Base-by-base conservation (phyloP, 2,329 filamentous ascomycete genomes). In the Xylariaceae sp. region DNA sequence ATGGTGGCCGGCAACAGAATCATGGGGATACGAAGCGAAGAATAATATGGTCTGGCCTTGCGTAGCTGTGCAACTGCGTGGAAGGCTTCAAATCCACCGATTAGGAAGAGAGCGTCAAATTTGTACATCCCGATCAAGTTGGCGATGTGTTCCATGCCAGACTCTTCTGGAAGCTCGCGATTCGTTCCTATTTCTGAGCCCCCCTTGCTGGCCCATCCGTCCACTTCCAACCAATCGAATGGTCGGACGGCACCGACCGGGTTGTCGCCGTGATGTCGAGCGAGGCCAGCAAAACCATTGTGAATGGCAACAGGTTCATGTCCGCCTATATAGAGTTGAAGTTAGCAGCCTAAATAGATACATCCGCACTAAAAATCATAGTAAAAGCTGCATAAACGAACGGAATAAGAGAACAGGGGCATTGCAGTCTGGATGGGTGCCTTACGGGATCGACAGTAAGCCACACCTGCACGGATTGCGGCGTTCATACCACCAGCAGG, bases 401-500 rank as follows among this genome's bases (percentile, higher is more conserved):
- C 4, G 23, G 4, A 26, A 4, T 26, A 26, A 26, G 9, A 26
- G 23, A 40, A 50, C 42, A 44, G n/a, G 40, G 32, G 41, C 16
- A 5, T 20, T 7, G 1, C n/a, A 40, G 20, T 19, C 10, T 26
- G 19, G 10, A 37, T 23, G 47, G 47, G 18, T 48, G 18, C 26
- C 60, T 60, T 57, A 62, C 92, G 86, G 44, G 90, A 89, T 55
- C 96, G 75, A 73, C 93, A 98, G 79, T 97, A 97, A 29, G 92
- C 91, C 18, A 97, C 93, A 14, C 91, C 93, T 26, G 91, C 93
- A 65, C 95, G 87, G 19, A 96, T 95, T 42, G 95, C 95, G 23
- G 93, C 93, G 75, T 99, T 99, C 90, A 99, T 98, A 67, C 95
- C 95, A 74, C 95, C 95, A 26, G 95, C 95, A 7, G 95, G 95